A percentile compares a stretch with the other conserved stretches of the same genome.
Conservation (phyloP, 805 yeast species). For the Candida manassasensis region DNA sequence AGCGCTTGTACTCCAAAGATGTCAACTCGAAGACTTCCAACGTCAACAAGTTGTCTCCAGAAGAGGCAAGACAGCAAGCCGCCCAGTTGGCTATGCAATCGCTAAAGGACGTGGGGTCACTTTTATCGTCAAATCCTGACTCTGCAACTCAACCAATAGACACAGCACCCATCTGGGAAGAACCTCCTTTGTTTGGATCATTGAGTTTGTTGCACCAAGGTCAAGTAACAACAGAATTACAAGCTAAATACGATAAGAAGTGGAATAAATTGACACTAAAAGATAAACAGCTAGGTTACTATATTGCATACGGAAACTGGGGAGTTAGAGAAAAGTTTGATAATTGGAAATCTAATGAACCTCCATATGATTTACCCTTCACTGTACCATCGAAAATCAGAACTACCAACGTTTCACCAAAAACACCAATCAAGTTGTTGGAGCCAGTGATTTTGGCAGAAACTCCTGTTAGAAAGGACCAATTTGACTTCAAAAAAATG, state of each 20-base stretch:
- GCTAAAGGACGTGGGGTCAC: constrained; percentile 34
- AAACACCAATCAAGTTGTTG: constrained; percentile 26
- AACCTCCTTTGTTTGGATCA: constrained; percentile 30
- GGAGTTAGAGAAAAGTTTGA: constrained; percentile 61
- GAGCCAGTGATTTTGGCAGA: constrained; percentile 39
- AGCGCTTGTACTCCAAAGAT: not conserved
- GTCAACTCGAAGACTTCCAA: not conserved
- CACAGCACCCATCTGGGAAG: constrained; percentile 35
- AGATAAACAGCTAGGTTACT: constrained; percentile 55
- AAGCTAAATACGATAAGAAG: constrained; percentile 43
- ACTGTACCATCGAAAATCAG: constrained; percentile 32
- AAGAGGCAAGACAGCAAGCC: constrained; percentile 25
- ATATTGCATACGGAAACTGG: constrained; percentile 64
- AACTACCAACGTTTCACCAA: constrained; percentile 19
- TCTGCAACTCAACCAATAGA: constrained; percentile 45
- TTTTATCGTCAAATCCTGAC: constrained; percentile 29
- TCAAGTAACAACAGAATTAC: constrained; percentile 50
- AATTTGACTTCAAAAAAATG: constrained; percentile 45
- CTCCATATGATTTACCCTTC: constrained; percentile 63
- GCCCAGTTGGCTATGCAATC: constrained; percentile 37
- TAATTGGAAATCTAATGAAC: constrained; percentile 36
- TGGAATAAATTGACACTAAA: constrained; percentile 51
- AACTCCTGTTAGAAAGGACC: constrained; percentile 40
- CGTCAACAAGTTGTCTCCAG: constrained; percentile 9
- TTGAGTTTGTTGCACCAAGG: constrained; percentile 50